Evolutionary conservation across 805 yeast genomes (phyloP).

Genomic region (Hanseniaspora valbyensis): DNA sequence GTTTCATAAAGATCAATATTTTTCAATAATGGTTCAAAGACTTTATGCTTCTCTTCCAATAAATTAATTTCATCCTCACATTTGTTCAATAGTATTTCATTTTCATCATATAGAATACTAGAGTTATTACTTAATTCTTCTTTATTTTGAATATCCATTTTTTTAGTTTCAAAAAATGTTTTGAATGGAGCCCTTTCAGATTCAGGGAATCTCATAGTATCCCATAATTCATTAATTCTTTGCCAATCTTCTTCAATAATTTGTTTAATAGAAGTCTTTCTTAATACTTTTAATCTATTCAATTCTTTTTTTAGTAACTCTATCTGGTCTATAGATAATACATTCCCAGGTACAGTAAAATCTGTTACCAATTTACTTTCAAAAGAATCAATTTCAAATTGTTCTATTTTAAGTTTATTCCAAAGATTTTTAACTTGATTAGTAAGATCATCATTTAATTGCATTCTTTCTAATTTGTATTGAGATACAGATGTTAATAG

Average conservation of each 20-base stretch:
- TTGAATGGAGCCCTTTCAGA: conserved; percentile 41
- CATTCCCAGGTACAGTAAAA: conserved; percentile 18
- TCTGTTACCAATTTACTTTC: conserved; percentile 26
- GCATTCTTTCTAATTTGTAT: conserved; percentile 31
- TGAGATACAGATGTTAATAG: conserved; percentile 22
- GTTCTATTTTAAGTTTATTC: conserved; percentile 44
- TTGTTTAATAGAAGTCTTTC: conserved; percentile 53
- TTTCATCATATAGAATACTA: conserved; percentile 34
- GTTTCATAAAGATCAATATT: conserved; percentile 46
- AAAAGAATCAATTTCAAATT: conserved; percentile 34
- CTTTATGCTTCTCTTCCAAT: conserved; percentile 40
- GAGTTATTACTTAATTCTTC: conserved; percentile 17
- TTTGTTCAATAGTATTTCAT: conserved; percentile 48
- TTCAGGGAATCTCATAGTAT: conserved; percentile 45
- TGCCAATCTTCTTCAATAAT: conserved; percentile 54
- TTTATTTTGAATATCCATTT: conserved; percentile 17
- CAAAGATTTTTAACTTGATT: conserved; percentile 42
- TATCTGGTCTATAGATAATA: conserved; percentile 40
- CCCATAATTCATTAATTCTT: conserved; percentile 54
- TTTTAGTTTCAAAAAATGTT: conserved; percentile 23
- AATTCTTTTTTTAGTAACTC: conserved; percentile 45
- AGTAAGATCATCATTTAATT: conserved; percentile 21
- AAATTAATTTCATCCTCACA: conserved; percentile 54
- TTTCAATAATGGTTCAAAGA: conserved; percentile 44
- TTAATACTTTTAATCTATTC: conserved; percentile 45